Percentiles rank a stretch among this genome's conserved stretches.
Conservation (phyloP, 129 eudicot species). For the Flaveria sonorensis region DNA sequence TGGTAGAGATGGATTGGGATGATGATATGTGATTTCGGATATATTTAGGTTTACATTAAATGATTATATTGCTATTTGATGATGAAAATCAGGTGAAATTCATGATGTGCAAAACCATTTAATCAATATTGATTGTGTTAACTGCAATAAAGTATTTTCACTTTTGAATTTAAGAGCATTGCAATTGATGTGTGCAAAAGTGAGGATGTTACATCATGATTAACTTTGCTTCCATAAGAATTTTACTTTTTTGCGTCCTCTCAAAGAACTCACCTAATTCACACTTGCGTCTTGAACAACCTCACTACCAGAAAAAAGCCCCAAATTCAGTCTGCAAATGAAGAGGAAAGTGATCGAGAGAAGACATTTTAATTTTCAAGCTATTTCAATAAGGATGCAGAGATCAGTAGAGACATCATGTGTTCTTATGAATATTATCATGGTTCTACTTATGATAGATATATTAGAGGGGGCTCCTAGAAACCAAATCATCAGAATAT, state of each 20-base stretch:
- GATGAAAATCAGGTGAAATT: not conserved
- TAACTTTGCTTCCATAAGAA: not conserved
- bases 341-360: constrained; percentile 16
- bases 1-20: not conserved
- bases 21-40: too few relatives aligned
- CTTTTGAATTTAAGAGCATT: constrained; percentile 6
- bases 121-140: not conserved
- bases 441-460: constrained; percentile 36
- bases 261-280: constrained; percentile 15
- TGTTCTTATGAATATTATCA: constrained; percentile 25
- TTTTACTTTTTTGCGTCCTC: constrained; percentile 10
- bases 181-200: constrained; percentile 13
- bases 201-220: not conserved
- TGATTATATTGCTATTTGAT: constrained; percentile 8
- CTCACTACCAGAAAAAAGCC: constrained; percentile 28
- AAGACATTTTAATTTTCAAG: constrained; percentile 13
- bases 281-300: constrained; percentile 30
- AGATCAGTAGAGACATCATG: constrained; percentile 6
- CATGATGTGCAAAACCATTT: not conserved
- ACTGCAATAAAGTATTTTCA: not conserved
- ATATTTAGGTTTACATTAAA: too few relatives aligned
- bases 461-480: constrained; percentile 57
- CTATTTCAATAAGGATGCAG: constrained; percentile 27
- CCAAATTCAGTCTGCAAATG: constrained; percentile 20
- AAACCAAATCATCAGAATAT: constrained; percentile 43